Evolutionary conservation across 768 basidiomycete genomes (phyloP), one percentile per base, ranked within the genome.

Genomic region (Boletus speciosus): DNA sequence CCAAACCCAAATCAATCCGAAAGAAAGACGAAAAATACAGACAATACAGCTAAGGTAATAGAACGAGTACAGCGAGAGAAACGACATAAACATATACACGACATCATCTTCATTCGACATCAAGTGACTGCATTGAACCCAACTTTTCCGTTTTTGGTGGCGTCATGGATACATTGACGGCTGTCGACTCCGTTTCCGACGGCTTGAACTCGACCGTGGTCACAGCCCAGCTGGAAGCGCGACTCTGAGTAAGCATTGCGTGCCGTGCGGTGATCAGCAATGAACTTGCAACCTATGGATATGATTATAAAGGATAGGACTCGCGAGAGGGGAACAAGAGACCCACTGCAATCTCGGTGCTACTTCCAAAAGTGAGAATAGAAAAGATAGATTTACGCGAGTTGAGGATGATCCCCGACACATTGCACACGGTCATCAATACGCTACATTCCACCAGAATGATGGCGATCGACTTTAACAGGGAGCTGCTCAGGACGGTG

Each of bases 11-110:
- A 44, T 31, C 59, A 9, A 45, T 36, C 41, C n/a, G 60, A 32
- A 88, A 84, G 69, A 88, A 29, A 29, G 29, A 9, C 8, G 29
- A 29, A 29, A 29, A 29, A 27, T 27, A 27, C 25, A 27, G 25
- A 27, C 29, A 29, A 29, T 1, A 29, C 8, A 29, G 2, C 29
- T 9, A 9, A 29, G 8, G 9, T 9, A 29, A 9, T 29, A 29
- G 29, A 29, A 29, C 2, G 8, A 8, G 8, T 29, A 29, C 8
- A 29, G 29, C 7, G 29, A 8, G 29, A 29, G 29, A 29, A 29
- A 29, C 29, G 29, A 29, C 29, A 7, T 2, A 29, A 9, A 7
- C 8, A 29, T 29, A 29, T 9, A 29, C 29, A 29, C 29, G 29
- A 29, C 8, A 9, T 29, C 8, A 9, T 29, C 31, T 32, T 32